These are phyloP conservation scores for Colletotrichum sp. DNA, from an alignment of 2,329 filamentous ascomycete genomes.

Conservation along the genomic window DNA sequence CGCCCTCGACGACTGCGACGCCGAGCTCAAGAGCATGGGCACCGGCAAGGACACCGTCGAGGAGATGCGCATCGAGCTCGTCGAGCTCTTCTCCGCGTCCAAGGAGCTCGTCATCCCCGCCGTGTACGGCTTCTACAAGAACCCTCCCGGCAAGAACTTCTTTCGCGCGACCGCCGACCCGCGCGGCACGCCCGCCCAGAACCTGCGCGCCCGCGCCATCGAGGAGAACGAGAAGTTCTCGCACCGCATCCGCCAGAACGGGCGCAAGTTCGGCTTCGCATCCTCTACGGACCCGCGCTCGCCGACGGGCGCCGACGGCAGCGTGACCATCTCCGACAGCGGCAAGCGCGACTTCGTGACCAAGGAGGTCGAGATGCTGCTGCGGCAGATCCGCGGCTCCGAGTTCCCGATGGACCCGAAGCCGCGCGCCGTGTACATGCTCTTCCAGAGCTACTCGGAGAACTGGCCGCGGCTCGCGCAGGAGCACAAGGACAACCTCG, in stretches of 20 bases:
- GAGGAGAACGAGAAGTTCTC: conserved; percentile 59
- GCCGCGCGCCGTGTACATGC: conserved; percentile 57
- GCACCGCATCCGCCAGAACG: conserved; percentile 52
- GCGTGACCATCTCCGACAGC: conserved; percentile 34
- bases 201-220: conserved; percentile 54
- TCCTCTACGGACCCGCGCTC: conserved; percentile 19
- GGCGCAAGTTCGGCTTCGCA: conserved; percentile 52
- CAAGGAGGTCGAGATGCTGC: conserved; percentile 52
- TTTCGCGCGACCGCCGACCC: conserved; percentile 54
- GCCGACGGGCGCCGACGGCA: not conserved
- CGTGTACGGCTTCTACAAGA: conserved; percentile 61
- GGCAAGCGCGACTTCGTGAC: conserved; percentile 53
- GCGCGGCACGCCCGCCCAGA: conserved; percentile 55
- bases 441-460: conserved; percentile 58
- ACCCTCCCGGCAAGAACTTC: conserved; percentile 56
- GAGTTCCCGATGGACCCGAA: conserved; percentile 59
- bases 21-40: conserved; percentile 55
- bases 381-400: conserved; percentile 56
- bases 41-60: conserved; percentile 55
- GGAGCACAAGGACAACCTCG: conserved; percentile 59
- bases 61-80: conserved; percentile 59
- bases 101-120: conserved; percentile 60
- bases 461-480: conserved; percentile 57
- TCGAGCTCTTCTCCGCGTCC: conserved; percentile 56
- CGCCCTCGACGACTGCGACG: conserved; percentile 52